Percentiles rank a stretch among this genome's conserved stretches.
Conservation (phyloP, 2,329 filamentous ascomycete genomes). For the Verticillium longisporum region DNA sequence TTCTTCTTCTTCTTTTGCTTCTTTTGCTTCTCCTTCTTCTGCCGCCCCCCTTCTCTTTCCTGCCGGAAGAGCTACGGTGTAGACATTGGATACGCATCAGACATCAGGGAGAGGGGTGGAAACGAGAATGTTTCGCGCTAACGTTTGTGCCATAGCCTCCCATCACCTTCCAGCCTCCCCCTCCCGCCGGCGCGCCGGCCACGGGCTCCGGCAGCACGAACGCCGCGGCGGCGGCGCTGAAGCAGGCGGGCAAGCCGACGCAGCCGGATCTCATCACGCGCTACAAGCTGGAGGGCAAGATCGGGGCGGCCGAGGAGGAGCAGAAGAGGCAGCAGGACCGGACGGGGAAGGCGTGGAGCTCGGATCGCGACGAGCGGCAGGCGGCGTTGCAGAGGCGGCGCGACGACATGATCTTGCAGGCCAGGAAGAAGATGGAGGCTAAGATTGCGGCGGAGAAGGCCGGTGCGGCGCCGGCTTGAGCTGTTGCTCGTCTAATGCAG, state of each 20-base stretch:
- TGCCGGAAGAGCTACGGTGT: too few species aligned
- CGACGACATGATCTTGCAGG: constrained; percentile 88
- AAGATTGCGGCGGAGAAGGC: constrained; percentile 54
- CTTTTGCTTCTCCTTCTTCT: too few species aligned
- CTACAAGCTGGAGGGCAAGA: constrained; percentile 67
- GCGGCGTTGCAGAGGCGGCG: constrained; percentile 70
- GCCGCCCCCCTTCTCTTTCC: too few species aligned
- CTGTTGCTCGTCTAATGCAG: background rate
- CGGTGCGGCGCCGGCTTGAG: background rate
- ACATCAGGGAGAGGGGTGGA: too few species aligned
- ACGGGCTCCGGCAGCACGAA: constrained; percentile 25
- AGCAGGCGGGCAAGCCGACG: constrained; percentile 32
- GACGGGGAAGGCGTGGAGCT: constrained; percentile 65
- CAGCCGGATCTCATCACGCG: constrained; percentile 86
- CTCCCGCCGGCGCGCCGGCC: constrained; percentile 36
- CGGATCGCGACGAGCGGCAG: constrained; percentile 76
- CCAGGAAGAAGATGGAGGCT: constrained; percentile 77
- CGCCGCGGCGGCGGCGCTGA: constrained; percentile 28
- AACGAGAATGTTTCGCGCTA: too few species aligned
- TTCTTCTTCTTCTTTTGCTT: too few species aligned
- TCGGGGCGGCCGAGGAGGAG: constrained; percentile 24
- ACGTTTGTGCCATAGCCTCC: constrained; percentile 59
- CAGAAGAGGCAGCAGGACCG: constrained; percentile 21
- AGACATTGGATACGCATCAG: too few species aligned
- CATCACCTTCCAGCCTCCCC: constrained; percentile 67